A percentile compares a stretch with the other conserved stretches of the same genome.
These are phyloP conservation scores for Kockovaella imperatae DNA, from an alignment of 768 basidiomycete species.

Conservation along the genomic window DNA sequence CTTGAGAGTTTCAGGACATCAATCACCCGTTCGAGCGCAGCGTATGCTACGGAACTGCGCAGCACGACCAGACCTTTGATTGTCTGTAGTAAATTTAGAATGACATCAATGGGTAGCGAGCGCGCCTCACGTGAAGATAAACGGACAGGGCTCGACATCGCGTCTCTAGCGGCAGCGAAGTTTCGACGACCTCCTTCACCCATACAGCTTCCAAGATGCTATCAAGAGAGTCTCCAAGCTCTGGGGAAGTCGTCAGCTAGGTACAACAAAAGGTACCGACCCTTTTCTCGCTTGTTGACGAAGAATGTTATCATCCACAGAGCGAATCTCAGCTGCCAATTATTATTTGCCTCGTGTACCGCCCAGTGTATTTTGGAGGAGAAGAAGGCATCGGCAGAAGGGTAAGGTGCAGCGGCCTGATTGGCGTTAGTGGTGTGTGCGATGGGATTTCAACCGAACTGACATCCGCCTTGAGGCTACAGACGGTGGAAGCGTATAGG, in stretches of 20 bases:
- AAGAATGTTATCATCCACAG: slow-evolving; percentile 53
- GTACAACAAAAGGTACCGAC: slow-evolving; percentile 46
- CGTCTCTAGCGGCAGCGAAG: slow-evolving; percentile 7
- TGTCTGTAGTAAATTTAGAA: slow-evolving; percentile 50
- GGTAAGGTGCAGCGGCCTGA: slow-evolving; percentile 54
- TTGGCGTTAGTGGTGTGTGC: no score
- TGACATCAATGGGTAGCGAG: slow-evolving; percentile 1
- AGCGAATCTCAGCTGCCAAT: slow-evolving; percentile 31
- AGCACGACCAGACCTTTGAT: slow-evolving; percentile 71
- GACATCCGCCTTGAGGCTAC: slow-evolving; percentile 63
- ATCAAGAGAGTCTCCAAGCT: slow-evolving; percentile 17
- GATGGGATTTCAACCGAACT: no score
- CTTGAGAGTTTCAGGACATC: slow-evolving; percentile 52
- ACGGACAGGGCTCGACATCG: slow-evolving; percentile 27
- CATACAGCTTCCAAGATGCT: slow-evolving; percentile 23
- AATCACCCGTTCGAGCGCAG: slow-evolving; percentile 60
- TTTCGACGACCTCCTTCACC: slow-evolving; percentile 37
- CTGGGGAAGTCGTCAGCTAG: slow-evolving; percentile 5
- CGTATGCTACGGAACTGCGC: slow-evolving; percentile 56
- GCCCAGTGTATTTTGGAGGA: slow-evolving; percentile 57
- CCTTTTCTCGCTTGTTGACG: slow-evolving; percentile 69
- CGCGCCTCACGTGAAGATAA: slow-evolving; percentile 23
- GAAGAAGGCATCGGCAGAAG: slow-evolving; percentile 52
- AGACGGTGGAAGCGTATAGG: slow-evolving; percentile 60
- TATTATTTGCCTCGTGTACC: slow-evolving; percentile 45